phyloP scores from a whole-genome alignment of 1,139 yeast species.

The Yamadazyma conglobata region DNA sequence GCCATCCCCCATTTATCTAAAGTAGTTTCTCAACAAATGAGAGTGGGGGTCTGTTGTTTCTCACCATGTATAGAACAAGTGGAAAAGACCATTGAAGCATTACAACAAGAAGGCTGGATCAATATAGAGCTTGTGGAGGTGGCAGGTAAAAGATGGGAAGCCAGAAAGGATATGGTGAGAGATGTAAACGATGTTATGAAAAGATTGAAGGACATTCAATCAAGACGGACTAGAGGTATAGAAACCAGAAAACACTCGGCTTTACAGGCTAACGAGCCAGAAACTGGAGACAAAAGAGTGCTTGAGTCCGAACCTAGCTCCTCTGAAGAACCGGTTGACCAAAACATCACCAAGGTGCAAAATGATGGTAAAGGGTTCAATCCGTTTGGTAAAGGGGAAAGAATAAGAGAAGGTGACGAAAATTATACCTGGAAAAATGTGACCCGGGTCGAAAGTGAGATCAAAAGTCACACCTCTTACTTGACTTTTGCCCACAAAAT shows the following conservation, averaged over 20 bases:
- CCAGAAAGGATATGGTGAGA: constrained; percentile 84
- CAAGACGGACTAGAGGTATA: constrained; percentile 70
- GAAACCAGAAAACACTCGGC: constrained; percentile 46
- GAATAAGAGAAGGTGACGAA: constrained; percentile 84
- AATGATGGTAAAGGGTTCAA: constrained; percentile 61
- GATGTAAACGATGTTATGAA: constrained; percentile 77
- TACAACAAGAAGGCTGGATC: constrained; percentile 80
- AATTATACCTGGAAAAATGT: constrained; percentile 78
- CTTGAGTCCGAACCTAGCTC: too few relatives aligned
- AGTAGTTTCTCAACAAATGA: constrained; percentile 54
- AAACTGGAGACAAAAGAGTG: constrained; percentile 20
- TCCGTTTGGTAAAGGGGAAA: constrained; percentile 84
- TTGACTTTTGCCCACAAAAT: constrained; percentile 70
- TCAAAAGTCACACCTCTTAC: constrained; percentile 92
- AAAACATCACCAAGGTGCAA: constrained; percentile 18
- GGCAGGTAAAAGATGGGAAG: constrained; percentile 83
- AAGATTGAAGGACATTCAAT: constrained; percentile 76
- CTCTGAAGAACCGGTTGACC: constrained; percentile 17
- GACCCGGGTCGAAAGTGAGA: constrained; percentile 75
- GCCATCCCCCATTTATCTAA: constrained; percentile 75
- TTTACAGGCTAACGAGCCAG: constrained; percentile 12
- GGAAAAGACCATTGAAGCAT: constrained; percentile 71
- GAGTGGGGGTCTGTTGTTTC: constrained; percentile 82
- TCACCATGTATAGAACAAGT: constrained; percentile 99
- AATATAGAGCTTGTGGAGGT: constrained; percentile 92